Percentiles rank a stretch among this genome's conserved stretches.
phyloP scores from a whole-genome alignment of 2,329 filamentous ascomycete species.

The Epichloe brachyelytri region DNA sequence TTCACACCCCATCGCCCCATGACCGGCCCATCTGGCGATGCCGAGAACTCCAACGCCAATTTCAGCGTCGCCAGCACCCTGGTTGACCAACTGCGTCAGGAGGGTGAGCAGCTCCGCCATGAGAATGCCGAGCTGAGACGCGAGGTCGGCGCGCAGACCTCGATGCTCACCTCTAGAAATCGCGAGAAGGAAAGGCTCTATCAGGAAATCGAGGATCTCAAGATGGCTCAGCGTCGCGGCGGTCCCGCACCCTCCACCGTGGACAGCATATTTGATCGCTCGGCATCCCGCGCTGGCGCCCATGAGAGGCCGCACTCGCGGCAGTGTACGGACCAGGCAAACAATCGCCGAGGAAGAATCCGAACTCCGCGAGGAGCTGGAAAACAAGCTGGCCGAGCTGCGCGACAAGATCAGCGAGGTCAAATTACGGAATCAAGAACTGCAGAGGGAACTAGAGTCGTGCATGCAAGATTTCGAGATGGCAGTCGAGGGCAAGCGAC shows the following conservation, averaged over 20 bases:
- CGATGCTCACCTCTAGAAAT: constrained; percentile 92
- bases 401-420: constrained; percentile 78
- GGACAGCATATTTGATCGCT: constrained; percentile 90
- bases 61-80: constrained; percentile 51
- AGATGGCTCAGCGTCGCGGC: constrained; percentile 68
- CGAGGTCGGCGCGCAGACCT: constrained; percentile 89
- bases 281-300: constrained; percentile 64
- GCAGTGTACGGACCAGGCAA: constrained; percentile 54
- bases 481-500: constrained; percentile 48
- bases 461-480: constrained; percentile 70
- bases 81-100: constrained; percentile 59
- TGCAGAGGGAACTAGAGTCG: constrained; percentile 70
- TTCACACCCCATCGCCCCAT: constrained; percentile 35
- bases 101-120: constrained; percentile 66
- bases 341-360: constrained; percentile 53
- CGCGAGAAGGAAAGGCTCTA: constrained; percentile 90
- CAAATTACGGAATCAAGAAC: constrained; percentile 79
- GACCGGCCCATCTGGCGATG: constrained; percentile 35
- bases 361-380: constrained; percentile 75
- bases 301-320: constrained; percentile 61
- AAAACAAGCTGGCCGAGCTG: constrained; percentile 69
- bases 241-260: constrained; percentile 50
- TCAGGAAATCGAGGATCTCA: constrained; percentile 93
- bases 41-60: constrained; percentile 37
- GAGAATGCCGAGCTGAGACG: constrained; percentile 87